Base-by-base conservation (phyloP, 371 early-diverging fungal genomes). In the Mortierella sp. region DNA sequence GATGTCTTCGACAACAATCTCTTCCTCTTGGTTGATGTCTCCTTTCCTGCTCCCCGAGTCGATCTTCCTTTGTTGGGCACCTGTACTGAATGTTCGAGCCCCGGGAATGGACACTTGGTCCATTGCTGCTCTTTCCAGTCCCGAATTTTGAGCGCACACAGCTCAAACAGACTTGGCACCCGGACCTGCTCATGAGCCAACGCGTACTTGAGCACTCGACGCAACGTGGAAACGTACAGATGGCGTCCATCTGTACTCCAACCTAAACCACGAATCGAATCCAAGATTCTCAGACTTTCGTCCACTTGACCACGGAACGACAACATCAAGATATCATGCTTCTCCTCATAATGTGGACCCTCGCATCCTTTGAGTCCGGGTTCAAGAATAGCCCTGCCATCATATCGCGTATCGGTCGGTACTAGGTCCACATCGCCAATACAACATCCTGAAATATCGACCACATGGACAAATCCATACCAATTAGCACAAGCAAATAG, bases 401-500 rank as follows among this genome's bases (percentile, higher is more conserved):
- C 48, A 43, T 61, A 66, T 14, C 55, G 60, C 12, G 28, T 25
- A 25, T 58, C 26, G 6, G 29, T 51, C 19, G 63, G 69, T 7
- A 75, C 47, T 29, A 72, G 37, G n/a, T 73, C 70, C 28, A 66
- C 57, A 18, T 82, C 75, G 2, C 74, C 70, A 0, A 67, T 55
- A 50, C 72, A 77, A 25, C 66, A 63, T 4, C 68, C 80, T 26
- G 83, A 79, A 9, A 87, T 62, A 28, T 89, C 82, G 19, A 89
- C 85, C 11, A 88, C 85, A 56, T 89, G 89, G 19, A 88, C 74
- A 63, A 87, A 89, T 0, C 89, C 89, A 59, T 89, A 89, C 56
- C 89, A 83, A 56, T 88, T 88, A 56, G 84, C 73, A 30, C 88
- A 86, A 0, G 82, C 84, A 63, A 89, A 74, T n/a, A 89, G 68